Base-by-base conservation (phyloP, 2,329 filamentous ascomycete species). In the Aureobasidium sp. region DNA sequence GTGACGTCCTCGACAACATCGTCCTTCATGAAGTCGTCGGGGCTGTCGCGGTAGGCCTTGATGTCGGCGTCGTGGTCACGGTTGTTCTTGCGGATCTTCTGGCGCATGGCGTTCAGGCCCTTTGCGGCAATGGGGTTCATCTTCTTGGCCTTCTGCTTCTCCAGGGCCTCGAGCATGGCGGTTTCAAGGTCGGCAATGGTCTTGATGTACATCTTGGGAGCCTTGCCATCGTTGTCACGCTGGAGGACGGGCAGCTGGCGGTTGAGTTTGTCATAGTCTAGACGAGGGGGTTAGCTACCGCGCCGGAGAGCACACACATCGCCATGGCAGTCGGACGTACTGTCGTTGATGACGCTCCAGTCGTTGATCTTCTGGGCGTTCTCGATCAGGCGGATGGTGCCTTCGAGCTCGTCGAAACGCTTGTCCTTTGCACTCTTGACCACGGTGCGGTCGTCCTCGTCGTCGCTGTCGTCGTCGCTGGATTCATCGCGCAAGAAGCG, bases 371-470 rank as follows among this genome's bases (percentile, higher is more conserved):
- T 97, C 77, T 94, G 84, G 65, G 90, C 92, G 79, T 99, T 99
- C 75, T 97, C 92, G 72, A 99, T 97, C 72, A 89, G 79, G 76
- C 89, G 88, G 72, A 97, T 89, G 47, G 87, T 96, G 64, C 85
- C 84, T 76, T 99, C 93, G 64, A 99, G 83, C 77, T 97, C 95
- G 73, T 97, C 93, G 68, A 91, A 83, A 65, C 94, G 86, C 84
- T 99, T 99, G 81, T 97, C 91, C 79, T 97, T 97, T 72, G 93
- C 92, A 77, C 91, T 97, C 84, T 96, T 97, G 72, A 97, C 89
- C 70, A 94, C 86, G 71, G 88, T 90, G 67, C 87, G 86, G 68
- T 86, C 85, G 67, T 97, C 93, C 67, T 94, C 90, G 67, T 94
- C 92, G 73, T 91, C 92, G 70, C 82, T 86, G 62, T 91, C 87